Evolutionary conservation across 1,284 basidiomycete species (phyloP).

Genomic region (Xerocomus minutiporus): DNA sequence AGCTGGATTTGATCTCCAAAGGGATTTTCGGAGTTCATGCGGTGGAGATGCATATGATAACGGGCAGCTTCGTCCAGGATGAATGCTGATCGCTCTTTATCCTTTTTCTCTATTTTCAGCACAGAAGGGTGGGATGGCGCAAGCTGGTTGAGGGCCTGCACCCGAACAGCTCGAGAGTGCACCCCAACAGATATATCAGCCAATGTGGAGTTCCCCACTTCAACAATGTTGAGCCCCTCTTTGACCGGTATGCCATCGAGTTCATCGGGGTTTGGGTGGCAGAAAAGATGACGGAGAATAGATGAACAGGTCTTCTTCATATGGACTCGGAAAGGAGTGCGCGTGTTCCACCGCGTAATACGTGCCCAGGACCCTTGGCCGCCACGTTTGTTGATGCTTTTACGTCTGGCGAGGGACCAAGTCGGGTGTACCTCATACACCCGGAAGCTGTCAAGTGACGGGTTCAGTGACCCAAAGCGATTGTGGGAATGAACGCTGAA

Average conservation of each 20-base stretch:
- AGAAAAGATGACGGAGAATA: conserved; percentile 37
- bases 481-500: conserved; percentile 60
- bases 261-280: conserved; percentile 26
- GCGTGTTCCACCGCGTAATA: conserved; percentile 53
- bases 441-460: conserved; percentile 44
- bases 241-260: conserved; percentile 26
- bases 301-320: conserved; percentile 37
- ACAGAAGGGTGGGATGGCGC: conserved; percentile 30
- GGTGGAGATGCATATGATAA: conserved; percentile 45
- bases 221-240: conserved; percentile 35
- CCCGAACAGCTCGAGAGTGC: conserved; percentile 32
- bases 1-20: conserved; percentile 36
- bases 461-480: conserved; percentile 50
- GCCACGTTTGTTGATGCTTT: conserved; percentile 32
- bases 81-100: conserved; percentile 32
- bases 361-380: conserved; percentile 49
- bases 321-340: conserved; percentile 45
- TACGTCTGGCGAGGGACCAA: conserved; percentile 50
- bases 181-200: conserved; percentile 42
- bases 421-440: conserved; percentile 52
- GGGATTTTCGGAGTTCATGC: conserved; percentile 38
- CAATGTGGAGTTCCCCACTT: conserved; percentile 32
- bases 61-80: conserved; percentile 41
- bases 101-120: conserved; percentile 35
- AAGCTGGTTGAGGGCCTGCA: conserved; percentile 38